Evolutionary conservation across 2,329 filamentous ascomycete species (phyloP).

Genomic region (Sporothrix globosa): DNA sequence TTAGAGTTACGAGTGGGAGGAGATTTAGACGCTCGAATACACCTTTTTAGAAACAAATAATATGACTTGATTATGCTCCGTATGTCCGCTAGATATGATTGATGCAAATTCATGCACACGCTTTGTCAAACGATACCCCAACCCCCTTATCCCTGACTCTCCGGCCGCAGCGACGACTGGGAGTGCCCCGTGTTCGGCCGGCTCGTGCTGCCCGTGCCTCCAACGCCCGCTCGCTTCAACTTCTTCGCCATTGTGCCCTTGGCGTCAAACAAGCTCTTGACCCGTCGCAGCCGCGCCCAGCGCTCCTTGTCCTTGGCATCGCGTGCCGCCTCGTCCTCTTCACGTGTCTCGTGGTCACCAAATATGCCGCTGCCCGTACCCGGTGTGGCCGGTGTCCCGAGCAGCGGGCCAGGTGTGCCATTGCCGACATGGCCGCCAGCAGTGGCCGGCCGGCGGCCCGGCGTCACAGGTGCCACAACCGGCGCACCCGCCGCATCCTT

Average conservation of each 20-base stretch:
- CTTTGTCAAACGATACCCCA: background rate
- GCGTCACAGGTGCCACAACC: background rate
- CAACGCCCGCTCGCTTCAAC: conserved; percentile 41
- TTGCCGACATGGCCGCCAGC: conserved; percentile 35
- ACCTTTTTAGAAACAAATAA: background rate
- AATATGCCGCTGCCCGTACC: conserved; percentile 13
- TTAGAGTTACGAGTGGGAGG: background rate
- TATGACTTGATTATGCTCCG: background rate
- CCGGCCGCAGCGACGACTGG: background rate
- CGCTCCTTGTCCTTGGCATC: conserved; percentile 70
- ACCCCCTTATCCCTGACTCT: conserved; percentile 1
- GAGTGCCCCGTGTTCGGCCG: conserved; percentile 33
- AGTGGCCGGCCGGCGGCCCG: conserved; percentile 10
- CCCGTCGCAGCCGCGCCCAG: conserved; percentile 70
- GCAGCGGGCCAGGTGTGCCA: conserved; percentile 35
- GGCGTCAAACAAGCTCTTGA: conserved; percentile 71
- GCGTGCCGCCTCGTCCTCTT: conserved; percentile 50
- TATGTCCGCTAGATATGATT: background rate
- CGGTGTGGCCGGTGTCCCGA: conserved; percentile 37
- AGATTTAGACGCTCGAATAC: background rate
- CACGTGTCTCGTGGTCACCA: conserved; percentile 24
- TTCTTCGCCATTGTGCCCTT: conserved; percentile 59
- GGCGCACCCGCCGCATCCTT: background rate
- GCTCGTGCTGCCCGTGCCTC: conserved; percentile 28
- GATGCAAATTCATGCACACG: background rate